phyloP scores from a whole-genome alignment of 2,329 filamentous ascomycete genomes.

The Pseudogymnoascus pannorum region DNA sequence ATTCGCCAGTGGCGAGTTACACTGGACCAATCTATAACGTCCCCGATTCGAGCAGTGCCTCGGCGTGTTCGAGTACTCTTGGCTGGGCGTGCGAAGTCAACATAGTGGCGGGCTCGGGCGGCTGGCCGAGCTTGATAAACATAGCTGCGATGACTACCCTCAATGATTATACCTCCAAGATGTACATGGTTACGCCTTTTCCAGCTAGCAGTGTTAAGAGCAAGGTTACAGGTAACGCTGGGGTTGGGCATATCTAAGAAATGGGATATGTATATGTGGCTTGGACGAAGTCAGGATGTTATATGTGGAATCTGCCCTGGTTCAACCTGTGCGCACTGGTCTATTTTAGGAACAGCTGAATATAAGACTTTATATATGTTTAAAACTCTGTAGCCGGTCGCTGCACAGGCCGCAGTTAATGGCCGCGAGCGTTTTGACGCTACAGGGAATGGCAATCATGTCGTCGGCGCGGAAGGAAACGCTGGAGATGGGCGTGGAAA shows the following conservation, averaged over 20 bases:
- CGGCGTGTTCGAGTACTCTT: background rate
- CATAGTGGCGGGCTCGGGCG: conserved; percentile 19
- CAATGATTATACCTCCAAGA: conserved; percentile 26
- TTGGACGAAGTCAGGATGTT: background rate
- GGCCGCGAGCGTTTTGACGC: too few relatives aligned
- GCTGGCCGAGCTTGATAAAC: conserved; percentile 16
- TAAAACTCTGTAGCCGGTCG: background rate
- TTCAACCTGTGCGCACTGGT: background rate
- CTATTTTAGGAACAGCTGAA: background rate
- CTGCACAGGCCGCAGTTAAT: too few relatives aligned
- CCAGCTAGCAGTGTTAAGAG: conserved; percentile 23
- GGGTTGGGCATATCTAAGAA: conserved; percentile 22
- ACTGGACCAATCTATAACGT: conserved; percentile 13
- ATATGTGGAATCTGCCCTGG: background rate
- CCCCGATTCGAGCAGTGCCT: conserved; percentile 15
- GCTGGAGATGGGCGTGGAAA: too few relatives aligned
- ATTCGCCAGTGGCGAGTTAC: conserved; percentile 25
- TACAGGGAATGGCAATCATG: too few relatives aligned
- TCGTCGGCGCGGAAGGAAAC: too few relatives aligned
- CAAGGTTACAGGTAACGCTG: conserved; percentile 28
- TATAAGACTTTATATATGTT: background rate
- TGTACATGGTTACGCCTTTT: conserved; percentile 26
- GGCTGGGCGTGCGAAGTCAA: background rate
- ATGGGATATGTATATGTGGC: background rate
- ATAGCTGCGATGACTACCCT: conserved; percentile 24